Base-by-base conservation (phyloP, 257 asterid species). In the Solanum bulbocastanum region DNA sequence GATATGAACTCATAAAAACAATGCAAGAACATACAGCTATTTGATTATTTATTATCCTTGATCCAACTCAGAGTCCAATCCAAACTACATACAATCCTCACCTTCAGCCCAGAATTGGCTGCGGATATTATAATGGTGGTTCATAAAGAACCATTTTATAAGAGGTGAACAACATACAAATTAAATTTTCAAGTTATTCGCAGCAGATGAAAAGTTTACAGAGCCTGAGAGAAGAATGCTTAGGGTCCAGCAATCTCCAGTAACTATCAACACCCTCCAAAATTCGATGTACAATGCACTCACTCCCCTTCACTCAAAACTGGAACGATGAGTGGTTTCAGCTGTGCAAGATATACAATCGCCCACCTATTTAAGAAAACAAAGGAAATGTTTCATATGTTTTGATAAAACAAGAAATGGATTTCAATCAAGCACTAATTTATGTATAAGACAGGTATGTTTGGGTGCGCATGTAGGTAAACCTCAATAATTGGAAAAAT, bases 241-340 rank as follows among this genome's bases (percentile, higher is more conserved):
- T 49, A 49, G 33, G 56, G 36, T 73, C n/a, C 58, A 75, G 83
- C 49, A 49, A 85, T 44, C 74, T 30, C 73, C 82, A 32, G 60
- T 33, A 52, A 72, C 85, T 52, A 83, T 46, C 65, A 86, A 78
- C 89, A 37, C 83, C 37, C 27, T 36, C 76, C 87, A 20, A 40
- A 62, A 76, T 87, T 86, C 15, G 27, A 69, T 3, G 30, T 83
- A 69, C 83, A 76, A 39, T 56, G 74, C 65, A 20, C 72, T 84
- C 11, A 60, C 91, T 91, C 94, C 73, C 94, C 98, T 88, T 94
- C 98, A 44, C 88, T 95, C 92, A 96, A 87, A 87, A 96, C 90
- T 23, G 98, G 98, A 83, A 96, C 98, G 42, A 96, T 95, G 27
- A 96, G 96, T 68, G 98, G 98, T 6, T 95, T 96, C 98, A 96